Evolutionary conservation across 306 rosid species (phyloP).

Genomic region (Glycine tomentella): DNA sequence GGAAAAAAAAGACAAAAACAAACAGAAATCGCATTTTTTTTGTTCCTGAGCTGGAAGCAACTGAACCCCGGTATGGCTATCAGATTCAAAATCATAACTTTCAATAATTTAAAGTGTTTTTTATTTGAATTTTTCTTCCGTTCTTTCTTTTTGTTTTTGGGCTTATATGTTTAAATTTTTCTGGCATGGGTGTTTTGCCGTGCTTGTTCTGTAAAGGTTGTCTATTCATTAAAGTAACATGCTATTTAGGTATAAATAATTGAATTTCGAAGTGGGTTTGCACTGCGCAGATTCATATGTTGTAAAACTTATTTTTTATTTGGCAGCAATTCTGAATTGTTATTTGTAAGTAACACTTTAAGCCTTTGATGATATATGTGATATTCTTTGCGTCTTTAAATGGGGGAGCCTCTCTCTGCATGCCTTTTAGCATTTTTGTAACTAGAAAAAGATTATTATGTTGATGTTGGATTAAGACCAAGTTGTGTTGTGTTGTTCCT

Average conservation of each 20-base stretch:
- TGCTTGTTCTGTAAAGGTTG: slow-evolving; percentile 10
- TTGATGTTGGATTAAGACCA: slow-evolving; percentile 12
- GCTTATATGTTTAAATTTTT: background rate
- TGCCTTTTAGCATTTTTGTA: background rate
- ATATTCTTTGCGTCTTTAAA: background rate
- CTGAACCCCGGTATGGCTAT: background rate
- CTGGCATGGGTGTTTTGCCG: background rate
- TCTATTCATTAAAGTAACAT: background rate
- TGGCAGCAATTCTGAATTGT: background rate
- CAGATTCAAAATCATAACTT: slow-evolving; percentile 23
- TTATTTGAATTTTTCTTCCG: background rate
- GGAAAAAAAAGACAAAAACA: background rate
- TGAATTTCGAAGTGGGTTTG: background rate
- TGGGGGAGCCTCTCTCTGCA: background rate
- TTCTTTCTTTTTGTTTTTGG: background rate
- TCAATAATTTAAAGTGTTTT: background rate
- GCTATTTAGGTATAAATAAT: background rate
- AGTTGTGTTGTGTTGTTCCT: slow-evolving; percentile 36
- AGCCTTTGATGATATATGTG: background rate
- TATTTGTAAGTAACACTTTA: background rate
- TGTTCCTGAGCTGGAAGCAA: slow-evolving; percentile 29
- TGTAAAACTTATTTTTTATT: slow-evolving; percentile 20
- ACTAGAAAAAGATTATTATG: background rate
- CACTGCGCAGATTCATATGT: background rate
- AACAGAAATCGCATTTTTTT: slow-evolving; percentile 11